These are phyloP conservation scores for Aegle marmelos DNA, from an alignment of 345 rosid genomes.

Conservation along the genomic window DNA sequence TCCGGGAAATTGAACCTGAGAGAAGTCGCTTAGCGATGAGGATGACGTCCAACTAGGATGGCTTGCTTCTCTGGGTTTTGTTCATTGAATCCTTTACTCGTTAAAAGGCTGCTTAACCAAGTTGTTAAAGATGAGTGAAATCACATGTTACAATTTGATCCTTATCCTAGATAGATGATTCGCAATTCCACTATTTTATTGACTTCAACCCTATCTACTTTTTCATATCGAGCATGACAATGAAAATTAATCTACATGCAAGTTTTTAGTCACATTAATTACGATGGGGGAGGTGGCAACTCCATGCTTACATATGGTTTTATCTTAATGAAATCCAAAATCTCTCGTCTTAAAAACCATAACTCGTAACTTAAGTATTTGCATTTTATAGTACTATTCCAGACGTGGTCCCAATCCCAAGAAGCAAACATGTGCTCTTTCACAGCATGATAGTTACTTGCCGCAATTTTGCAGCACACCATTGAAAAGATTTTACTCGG, in stretches of 20 bases:
- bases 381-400: not conserved
- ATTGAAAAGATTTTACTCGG: not conserved
- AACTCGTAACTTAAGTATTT: not conserved
- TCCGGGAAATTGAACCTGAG: not conserved
- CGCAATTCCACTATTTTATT: not conserved
- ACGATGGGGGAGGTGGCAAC: not conserved
- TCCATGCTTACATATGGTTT: not conserved
- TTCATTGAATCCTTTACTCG: not conserved
- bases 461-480: not conserved
- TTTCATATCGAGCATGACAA: not conserved
- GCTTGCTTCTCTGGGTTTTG: not conserved
- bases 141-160: slow-evolving; percentile 8
- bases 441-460: not conserved
- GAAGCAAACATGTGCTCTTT: not conserved
- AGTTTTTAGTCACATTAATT: not conserved
- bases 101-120: not conserved
- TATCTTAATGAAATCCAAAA: not conserved
- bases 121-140: not conserved
- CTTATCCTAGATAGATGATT: not conserved
- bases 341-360: not conserved
- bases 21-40: not conserved
- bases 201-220: not conserved
- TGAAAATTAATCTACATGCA: not conserved
- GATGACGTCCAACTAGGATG: not conserved
- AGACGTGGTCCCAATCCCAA: slow-evolving; percentile 13